These are phyloP conservation scores for Sonneratia caseolaris DNA, from an alignment of 345 rosid genomes.

Conservation along the genomic window DNA sequence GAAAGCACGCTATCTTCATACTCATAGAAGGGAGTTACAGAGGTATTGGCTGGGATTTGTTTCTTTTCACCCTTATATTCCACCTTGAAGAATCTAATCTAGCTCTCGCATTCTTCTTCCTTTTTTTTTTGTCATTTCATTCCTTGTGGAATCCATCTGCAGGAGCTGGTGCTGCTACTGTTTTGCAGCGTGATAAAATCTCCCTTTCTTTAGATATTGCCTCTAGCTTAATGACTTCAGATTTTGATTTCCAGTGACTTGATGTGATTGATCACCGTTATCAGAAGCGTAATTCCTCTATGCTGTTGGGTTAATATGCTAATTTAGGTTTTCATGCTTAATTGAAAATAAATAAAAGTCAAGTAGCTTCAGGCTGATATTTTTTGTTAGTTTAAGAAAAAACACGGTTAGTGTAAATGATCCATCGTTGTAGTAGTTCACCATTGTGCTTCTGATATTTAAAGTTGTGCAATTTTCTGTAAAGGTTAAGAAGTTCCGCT, in stretches of 20 bases:
- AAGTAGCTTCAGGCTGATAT: too few relatives aligned
- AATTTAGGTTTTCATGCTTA: too few relatives aligned
- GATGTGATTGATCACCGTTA: conserved; percentile 52
- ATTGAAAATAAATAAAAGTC: too few relatives aligned
- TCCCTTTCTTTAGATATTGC: conserved; percentile 45
- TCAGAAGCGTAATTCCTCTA: conserved; percentile 36
- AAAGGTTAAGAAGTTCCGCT: conserved; percentile 64
- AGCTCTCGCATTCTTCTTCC: too few relatives aligned
- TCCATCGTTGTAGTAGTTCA: too few relatives aligned
- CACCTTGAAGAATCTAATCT: not conserved
- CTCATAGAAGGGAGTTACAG: conserved; percentile 43
- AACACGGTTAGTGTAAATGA: too few relatives aligned
- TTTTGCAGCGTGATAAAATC: conserved; percentile 65
- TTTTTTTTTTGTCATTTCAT: too few relatives aligned
- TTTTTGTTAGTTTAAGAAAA: too few relatives aligned
- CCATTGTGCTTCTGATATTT: not conserved
- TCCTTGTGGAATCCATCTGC: too few relatives aligned
- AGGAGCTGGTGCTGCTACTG: not conserved
- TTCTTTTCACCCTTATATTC: not conserved
- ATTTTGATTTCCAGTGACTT: conserved; percentile 59
- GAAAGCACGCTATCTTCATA: conserved; percentile 48
- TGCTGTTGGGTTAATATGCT: too few relatives aligned
- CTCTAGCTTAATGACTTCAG: conserved; percentile 46
- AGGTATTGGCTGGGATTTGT: conserved; percentile 32
- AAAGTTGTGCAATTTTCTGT: conserved; percentile 4